Conservation (phyloP, 345 rosid species). For the Bretschneidera sinensis region DNA sequence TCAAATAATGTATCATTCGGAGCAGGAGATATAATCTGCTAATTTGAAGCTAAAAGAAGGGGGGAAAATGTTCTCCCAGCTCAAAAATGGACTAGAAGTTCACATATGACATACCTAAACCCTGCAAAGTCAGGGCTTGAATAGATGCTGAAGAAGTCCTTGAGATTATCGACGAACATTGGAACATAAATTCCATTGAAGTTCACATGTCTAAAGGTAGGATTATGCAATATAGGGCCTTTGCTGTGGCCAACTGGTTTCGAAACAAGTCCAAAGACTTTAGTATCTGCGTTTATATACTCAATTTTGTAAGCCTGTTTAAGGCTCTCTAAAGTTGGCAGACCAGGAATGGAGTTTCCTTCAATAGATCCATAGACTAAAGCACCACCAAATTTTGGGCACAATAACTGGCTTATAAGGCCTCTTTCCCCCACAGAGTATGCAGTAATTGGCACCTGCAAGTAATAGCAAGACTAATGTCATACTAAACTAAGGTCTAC, state of each 20-base stretch:
- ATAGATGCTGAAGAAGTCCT: conserved; percentile 44
- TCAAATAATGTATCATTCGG: too few relatives aligned
- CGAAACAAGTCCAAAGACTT: conserved; percentile 52
- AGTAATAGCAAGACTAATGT: background rate
- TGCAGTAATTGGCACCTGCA: conserved; percentile 46
- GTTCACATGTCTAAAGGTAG: conserved; percentile 41
- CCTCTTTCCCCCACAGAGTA: conserved; percentile 57
- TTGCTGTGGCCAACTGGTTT: conserved; percentile 66
- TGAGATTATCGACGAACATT: conserved; percentile 54
- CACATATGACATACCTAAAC: conserved; percentile 50
- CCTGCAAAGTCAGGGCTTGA: conserved; percentile 45
- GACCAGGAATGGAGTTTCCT: conserved; percentile 37
- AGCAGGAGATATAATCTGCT: too few relatives aligned
- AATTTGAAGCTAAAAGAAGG: too few relatives aligned
- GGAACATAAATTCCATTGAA: conserved; percentile 56
- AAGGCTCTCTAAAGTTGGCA: conserved; percentile 42
- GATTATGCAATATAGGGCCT: conserved; percentile 62
- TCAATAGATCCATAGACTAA: conserved; percentile 50
- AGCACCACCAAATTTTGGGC: conserved; percentile 44
- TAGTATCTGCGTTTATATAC: conserved; percentile 32
- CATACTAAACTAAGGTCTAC: background rate
- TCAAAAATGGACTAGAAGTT: too few relatives aligned
- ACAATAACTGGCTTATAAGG: conserved; percentile 50
- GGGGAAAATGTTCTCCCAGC: too few relatives aligned
- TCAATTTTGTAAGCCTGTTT: conserved; percentile 32